Percentiles rank a stretch among this genome's conserved stretches.
phyloP scores from a whole-genome alignment of 176 grass and related monocot species.

The Metroxylon sagu region DNA sequence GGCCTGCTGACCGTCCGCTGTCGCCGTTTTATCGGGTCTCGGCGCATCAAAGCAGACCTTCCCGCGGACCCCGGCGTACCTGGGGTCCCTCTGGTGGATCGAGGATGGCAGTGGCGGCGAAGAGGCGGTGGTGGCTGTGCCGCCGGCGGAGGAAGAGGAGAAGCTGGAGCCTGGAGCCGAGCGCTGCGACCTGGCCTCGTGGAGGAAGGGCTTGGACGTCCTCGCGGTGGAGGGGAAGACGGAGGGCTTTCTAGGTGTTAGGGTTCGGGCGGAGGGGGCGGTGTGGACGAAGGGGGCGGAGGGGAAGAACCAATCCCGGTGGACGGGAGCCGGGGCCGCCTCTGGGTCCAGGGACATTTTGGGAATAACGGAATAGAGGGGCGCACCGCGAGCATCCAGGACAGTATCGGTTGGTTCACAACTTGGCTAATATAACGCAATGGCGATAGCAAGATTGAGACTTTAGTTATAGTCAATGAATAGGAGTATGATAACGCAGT shows the following conservation, averaged over 20 bases:
- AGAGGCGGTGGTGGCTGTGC: slow-evolving; percentile 21
- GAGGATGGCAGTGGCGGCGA: slow-evolving; percentile 6
- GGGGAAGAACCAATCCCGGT: slow-evolving; percentile 80
- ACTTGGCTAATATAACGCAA: too few relatives aligned
- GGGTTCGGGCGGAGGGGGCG: slow-evolving; percentile 24
- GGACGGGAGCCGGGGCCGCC: slow-evolving; percentile 17
- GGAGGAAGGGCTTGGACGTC: slow-evolving; percentile 34
- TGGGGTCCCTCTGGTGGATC: slow-evolving; percentile 28
- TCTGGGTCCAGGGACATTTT: slow-evolving; percentile 54
- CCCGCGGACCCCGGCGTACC: slow-evolving; percentile 43
- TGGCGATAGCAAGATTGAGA: too few relatives aligned
- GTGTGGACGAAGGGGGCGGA: slow-evolving; percentile 34
- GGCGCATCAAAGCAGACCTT: slow-evolving; percentile 5
- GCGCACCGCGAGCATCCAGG: not conserved
- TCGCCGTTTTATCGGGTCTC: slow-evolving; percentile 2
- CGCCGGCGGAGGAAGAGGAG: slow-evolving; percentile 18
- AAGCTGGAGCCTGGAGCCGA: slow-evolving; percentile 29
- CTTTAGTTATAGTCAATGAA: too few relatives aligned
- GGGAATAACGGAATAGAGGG: not conserved
- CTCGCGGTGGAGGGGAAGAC: slow-evolving; percentile 53
- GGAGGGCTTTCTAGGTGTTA: slow-evolving; percentile 17
- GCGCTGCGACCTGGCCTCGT: slow-evolving; percentile 7
- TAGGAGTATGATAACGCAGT: too few relatives aligned
- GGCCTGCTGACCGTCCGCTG: slow-evolving; percentile 4
- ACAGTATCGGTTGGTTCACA: too few relatives aligned